Percentiles rank a stretch among this genome's conserved stretches.
These are phyloP conservation scores for Tolypocladium capitatum DNA, from an alignment of 2,329 filamentous ascomycete genomes.

Conservation along the genomic window DNA sequence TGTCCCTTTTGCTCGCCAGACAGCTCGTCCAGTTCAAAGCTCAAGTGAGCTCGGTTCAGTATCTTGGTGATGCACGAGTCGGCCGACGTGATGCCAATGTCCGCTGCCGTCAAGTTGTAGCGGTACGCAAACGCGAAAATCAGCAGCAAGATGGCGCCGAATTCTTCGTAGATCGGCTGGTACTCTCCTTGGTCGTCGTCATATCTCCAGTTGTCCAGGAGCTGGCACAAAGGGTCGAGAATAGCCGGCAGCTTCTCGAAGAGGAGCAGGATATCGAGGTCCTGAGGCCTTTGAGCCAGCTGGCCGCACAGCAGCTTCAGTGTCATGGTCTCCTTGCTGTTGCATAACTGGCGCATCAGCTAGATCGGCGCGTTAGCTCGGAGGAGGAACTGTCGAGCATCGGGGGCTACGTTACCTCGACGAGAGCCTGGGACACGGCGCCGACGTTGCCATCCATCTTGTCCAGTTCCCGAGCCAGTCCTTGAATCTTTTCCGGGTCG, in stretches of 20 bases:
- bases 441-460: slow-evolving; percentile 86
- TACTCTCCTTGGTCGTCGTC: slow-evolving; percentile 77
- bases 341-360: slow-evolving; percentile 57
- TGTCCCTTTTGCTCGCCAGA: slow-evolving; percentile 51
- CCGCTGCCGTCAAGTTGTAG: slow-evolving; percentile 51
- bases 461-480: slow-evolving; percentile 69
- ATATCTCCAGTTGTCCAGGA: slow-evolving; percentile 68
- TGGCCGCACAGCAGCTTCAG: slow-evolving; percentile 61
- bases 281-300: slow-evolving; percentile 58
- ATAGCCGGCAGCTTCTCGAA: slow-evolving; percentile 61
- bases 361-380: slow-evolving; percentile 13
- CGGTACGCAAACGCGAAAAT: slow-evolving; percentile 64
- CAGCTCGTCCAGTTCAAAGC: slow-evolving; percentile 44
- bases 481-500: slow-evolving; percentile 62
- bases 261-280: slow-evolving; percentile 61
- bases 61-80: slow-evolving; percentile 60
- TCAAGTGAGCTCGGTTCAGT: slow-evolving; percentile 44
- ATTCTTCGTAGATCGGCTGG: slow-evolving; percentile 77
- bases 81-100: slow-evolving; percentile 45
- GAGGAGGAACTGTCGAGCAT: no score
- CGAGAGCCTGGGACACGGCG: slow-evolving; percentile 66
- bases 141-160: slow-evolving; percentile 62
- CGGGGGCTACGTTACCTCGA: slow-evolving; percentile 38
- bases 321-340: slow-evolving; percentile 66
- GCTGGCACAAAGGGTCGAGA: slow-evolving; percentile 57